Conservation (phyloP, 164 flowering plant species). For the Annona squamosa region DNA sequence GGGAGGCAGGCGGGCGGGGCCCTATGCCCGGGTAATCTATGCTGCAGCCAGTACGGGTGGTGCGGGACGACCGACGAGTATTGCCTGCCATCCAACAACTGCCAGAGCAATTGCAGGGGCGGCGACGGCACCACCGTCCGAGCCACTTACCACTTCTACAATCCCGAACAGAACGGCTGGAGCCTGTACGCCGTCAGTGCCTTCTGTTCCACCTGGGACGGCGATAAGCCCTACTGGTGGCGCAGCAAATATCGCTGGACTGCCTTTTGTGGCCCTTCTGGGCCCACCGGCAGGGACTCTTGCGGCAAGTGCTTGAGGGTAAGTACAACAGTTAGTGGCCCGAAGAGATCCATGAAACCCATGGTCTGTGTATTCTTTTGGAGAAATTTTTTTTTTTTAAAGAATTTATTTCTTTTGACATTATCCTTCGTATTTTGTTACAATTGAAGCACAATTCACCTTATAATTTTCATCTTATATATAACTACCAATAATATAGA, state of each 20-base stretch:
- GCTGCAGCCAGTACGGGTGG: constrained; percentile 4
- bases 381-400: too few relatives aligned
- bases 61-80: not conserved
- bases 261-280: constrained; percentile 37
- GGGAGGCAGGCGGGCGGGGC: not conserved
- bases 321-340: not conserved
- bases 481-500: too few relatives aligned
- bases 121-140: constrained; percentile 26
- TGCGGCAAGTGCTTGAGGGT: constrained; percentile 41
- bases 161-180: constrained; percentile 34
- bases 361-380: too few relatives aligned
- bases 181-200: constrained; percentile 28
- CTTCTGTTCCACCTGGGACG: constrained; percentile 48
- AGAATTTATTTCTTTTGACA: too few relatives aligned
- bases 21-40: not conserved
- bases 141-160: constrained; percentile 40
- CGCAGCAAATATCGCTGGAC: constrained; percentile 35
- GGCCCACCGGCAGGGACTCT: constrained; percentile 28
- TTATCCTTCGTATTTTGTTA: too few relatives aligned
- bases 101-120: not conserved
- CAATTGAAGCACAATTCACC: too few relatives aligned
- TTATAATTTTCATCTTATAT: too few relatives aligned
- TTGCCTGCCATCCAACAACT: not conserved
- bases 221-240: constrained; percentile 32
- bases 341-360: too few relatives aligned